Evolutionary conservation across 805 yeast species (phyloP).

Genomic region (Lipomyces oligophaga): DNA sequence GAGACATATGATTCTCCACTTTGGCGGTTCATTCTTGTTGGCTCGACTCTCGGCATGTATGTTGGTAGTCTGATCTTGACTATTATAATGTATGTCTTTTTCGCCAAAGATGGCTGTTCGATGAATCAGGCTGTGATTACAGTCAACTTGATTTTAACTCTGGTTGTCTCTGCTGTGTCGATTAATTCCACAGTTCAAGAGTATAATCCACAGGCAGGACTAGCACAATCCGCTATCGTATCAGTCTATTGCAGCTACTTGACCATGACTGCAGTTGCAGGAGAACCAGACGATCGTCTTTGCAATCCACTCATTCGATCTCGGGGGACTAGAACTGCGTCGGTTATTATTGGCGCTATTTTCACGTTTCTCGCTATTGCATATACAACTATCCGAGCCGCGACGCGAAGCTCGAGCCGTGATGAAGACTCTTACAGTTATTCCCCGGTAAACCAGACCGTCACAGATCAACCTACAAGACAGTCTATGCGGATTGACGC

Average conservation of each 20-base stretch:
- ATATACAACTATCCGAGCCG: slow-evolving; percentile 95
- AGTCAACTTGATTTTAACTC: slow-evolving; percentile 62
- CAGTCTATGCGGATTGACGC: slow-evolving; percentile 82
- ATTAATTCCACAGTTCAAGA: slow-evolving; percentile 84
- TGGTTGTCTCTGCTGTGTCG: slow-evolving; percentile 65
- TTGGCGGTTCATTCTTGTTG: slow-evolving; percentile 78
- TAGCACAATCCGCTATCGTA: slow-evolving; percentile 96
- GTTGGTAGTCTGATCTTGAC: slow-evolving; percentile 67
- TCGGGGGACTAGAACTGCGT: slow-evolving; percentile 81
- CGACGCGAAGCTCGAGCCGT: slow-evolving; percentile 51
- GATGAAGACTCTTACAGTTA: slow-evolving; percentile 32
- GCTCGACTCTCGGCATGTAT: slow-evolving; percentile 88
- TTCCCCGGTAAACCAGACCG: slow-evolving; percentile 22
- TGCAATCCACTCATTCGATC: slow-evolving; percentile 93
- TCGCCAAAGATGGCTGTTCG: slow-evolving; percentile 75
- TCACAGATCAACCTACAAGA: slow-evolving; percentile 51
- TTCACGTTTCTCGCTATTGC: slow-evolving; percentile 95
- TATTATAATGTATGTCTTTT: slow-evolving; percentile 72
- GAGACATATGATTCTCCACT: slow-evolving; percentile 71
- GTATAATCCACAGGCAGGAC: slow-evolving; percentile 88
- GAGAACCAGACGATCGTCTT: slow-evolving; percentile 90
- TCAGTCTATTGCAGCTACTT: slow-evolving; percentile 88
- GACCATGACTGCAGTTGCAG: slow-evolving; percentile 85
- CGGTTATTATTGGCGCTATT: slow-evolving; percentile 82
- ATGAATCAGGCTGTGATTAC: slow-evolving; percentile 87